Conservation (phyloP, 345 rosid species). For the Abelmoschus esculentus region DNA sequence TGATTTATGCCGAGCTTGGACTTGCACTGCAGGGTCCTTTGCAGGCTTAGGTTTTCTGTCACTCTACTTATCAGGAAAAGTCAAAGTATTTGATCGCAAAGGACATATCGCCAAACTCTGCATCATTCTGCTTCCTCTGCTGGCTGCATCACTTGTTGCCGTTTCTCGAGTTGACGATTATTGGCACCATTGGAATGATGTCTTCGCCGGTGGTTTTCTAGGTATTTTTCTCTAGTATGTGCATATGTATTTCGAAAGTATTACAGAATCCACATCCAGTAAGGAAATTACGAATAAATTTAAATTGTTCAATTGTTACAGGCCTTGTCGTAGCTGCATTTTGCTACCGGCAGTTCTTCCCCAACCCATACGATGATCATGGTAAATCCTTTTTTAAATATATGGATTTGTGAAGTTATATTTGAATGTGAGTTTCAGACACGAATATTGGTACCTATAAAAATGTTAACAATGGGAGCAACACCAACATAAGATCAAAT, state of each 20-base stretch:
- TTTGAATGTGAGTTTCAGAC: too few relatives aligned
- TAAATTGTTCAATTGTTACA: conserved; percentile 12
- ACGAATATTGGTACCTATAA: too few relatives aligned
- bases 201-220: conserved; percentile 65
- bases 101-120: conserved; percentile 84
- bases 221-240: conserved; percentile 19
- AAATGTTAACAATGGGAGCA: too few relatives aligned
- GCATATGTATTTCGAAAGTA: too few relatives aligned
- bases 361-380: conserved; percentile 49
- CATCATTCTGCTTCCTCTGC: conserved; percentile 50
- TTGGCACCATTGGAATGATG: conserved; percentile 89
- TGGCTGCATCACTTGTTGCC: conserved; percentile 65
- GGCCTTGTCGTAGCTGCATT: conserved; percentile 45
- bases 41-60: conserved; percentile 75
- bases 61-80: conserved; percentile 64
- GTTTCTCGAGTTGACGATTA: conserved; percentile 83
- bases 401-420: too few relatives aligned
- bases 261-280: too few relatives aligned
- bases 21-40: conserved; percentile 53
- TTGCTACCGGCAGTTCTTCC: conserved; percentile 60
- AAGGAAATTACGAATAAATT: neutral
- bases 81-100: conserved; percentile 52
- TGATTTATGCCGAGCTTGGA: too few relatives aligned
- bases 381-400: conserved; percentile 17
- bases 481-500: too few relatives aligned